Conservation (phyloP, 768 basidiomycete species). For the Tephrocybe sp. region DNA sequence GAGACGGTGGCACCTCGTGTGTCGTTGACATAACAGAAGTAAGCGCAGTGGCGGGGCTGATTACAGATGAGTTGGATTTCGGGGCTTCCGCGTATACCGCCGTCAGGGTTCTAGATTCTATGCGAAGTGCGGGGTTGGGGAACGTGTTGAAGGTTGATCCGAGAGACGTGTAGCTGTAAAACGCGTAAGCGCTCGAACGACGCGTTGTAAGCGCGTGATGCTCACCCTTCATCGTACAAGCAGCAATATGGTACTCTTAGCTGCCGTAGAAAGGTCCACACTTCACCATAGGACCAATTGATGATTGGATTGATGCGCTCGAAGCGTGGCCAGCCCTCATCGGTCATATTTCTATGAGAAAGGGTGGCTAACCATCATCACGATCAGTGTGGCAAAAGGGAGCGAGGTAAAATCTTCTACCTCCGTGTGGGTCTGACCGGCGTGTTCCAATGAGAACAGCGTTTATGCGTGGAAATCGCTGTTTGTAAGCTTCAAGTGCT, state of each 20-base stretch:
- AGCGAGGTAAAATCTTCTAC: conserved; percentile 42
- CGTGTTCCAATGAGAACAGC: conserved; percentile 91
- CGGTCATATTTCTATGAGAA: conserved; percentile 75
- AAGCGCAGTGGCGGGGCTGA: conserved; percentile 23
- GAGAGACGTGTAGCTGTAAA: conserved; percentile 88
- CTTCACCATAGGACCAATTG: conserved; percentile 88
- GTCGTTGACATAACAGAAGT: conserved; percentile 25
- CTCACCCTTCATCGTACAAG: conserved; percentile 86
- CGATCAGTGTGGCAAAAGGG: neutral
- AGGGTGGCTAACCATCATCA: conserved; percentile 58
- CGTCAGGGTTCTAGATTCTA: conserved; percentile 21
- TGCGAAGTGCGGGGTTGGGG: conserved; percentile 83
- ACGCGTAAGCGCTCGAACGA: neutral
- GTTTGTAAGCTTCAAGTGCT: conserved; percentile 75
- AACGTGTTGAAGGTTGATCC: conserved; percentile 95
- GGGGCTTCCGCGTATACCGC: conserved; percentile 14
- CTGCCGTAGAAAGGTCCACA: conserved; percentile 84
- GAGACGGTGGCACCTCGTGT: conserved; percentile 10
- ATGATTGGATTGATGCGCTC: conserved; percentile 95
- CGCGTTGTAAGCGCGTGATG: conserved; percentile 10
- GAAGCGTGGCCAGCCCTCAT: conserved; percentile 86
- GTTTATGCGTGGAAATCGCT: conserved; percentile 59
- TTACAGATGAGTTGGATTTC: conserved; percentile 21
- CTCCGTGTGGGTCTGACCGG: conserved; percentile 90
- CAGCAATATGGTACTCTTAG: conserved; percentile 83